Evolutionary conservation across 257 asterid species (phyloP).

Genomic region (Scutellaria galericulata): DNA sequence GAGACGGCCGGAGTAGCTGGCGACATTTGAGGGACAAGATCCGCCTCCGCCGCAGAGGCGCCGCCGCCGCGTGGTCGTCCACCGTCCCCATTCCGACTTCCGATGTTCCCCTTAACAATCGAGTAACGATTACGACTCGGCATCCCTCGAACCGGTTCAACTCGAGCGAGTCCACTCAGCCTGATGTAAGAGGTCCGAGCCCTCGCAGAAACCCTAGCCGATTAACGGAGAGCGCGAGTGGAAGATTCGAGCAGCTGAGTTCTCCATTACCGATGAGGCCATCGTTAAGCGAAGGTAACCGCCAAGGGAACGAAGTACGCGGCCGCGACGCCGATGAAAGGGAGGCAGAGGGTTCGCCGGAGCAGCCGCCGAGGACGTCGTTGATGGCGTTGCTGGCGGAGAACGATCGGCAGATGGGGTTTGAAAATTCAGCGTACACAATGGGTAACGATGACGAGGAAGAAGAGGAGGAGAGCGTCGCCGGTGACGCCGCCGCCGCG

Average conservation of each 20-base stretch:
- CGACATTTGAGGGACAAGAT: conserved; percentile 59
- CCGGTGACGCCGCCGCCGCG: conserved; percentile 19
- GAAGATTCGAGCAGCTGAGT: conserved; percentile 35
- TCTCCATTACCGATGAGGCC: conserved; percentile 33
- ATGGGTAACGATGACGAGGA: conserved; percentile 45
- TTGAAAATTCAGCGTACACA: conserved; percentile 49
- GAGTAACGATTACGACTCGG: conserved; percentile 33
- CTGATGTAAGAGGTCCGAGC: conserved; percentile 24
- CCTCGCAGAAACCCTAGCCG: conserved; percentile 42
- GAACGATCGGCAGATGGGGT: conserved; percentile 67
- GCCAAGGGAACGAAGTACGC: not conserved
- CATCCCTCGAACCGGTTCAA: conserved; percentile 40
- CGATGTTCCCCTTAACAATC: conserved; percentile 39
- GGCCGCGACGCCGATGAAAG: not conserved
- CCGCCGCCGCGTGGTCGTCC: conserved; percentile 49
- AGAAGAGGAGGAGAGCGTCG: conserved; percentile 40
- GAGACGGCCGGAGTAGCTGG: conserved; percentile 56
- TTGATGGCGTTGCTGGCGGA: conserved; percentile 77
- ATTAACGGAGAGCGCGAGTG: conserved; percentile 34
- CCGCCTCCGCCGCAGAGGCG: conserved; percentile 62
- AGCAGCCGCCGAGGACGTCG: conserved; percentile 64
- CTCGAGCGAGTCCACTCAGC: conserved; percentile 39
- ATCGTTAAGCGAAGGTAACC: conserved; percentile 1
- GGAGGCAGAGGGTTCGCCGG: conserved; percentile 31
- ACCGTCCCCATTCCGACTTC: conserved; percentile 51